Evolutionary conservation across 192 early-diverging fungal genomes (phyloP).

Genomic region (Rhizoclosmatium sp.): DNA sequence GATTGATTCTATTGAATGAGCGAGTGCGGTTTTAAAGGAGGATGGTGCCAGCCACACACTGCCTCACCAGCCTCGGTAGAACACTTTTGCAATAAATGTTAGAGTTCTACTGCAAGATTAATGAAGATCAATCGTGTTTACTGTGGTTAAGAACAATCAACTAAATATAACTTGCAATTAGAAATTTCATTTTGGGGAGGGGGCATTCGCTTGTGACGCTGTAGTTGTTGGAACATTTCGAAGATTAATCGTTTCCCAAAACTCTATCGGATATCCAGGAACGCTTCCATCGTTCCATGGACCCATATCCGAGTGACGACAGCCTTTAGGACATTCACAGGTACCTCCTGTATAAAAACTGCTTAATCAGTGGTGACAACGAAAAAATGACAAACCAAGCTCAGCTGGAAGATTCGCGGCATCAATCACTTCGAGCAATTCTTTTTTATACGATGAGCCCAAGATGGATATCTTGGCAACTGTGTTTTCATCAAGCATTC

Average conservation of each 20-base stretch:
- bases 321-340: no score
- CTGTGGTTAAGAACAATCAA: no score
- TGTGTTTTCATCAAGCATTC: slow-evolving; percentile 44
- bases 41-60: no score
- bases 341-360: no score
- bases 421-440: slow-evolving; percentile 44
- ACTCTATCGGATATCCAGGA: slow-evolving; percentile 42
- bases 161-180: no score
- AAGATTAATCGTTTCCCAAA: slow-evolving; percentile 45
- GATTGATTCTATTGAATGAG: no score
- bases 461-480: slow-evolving; percentile 46
- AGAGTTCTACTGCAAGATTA: no score
- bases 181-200: neutral
- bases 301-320: slow-evolving; percentile 1
- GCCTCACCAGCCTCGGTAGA: no score
- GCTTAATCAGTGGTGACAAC: no score
- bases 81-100: no score
- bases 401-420: slow-evolving; percentile 37
- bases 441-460: slow-evolving; percentile 41
- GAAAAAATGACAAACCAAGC: slow-evolving; percentile 3
- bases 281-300: slow-evolving; percentile 55
- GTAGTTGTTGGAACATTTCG: neutral
- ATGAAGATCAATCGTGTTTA: no score
- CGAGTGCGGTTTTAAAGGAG: no score
- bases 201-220: neutral